These are phyloP conservation scores for Piromyces sp. DNA, from an alignment of 192 early-diverging fungal species.

Conservation along the genomic window DNA sequence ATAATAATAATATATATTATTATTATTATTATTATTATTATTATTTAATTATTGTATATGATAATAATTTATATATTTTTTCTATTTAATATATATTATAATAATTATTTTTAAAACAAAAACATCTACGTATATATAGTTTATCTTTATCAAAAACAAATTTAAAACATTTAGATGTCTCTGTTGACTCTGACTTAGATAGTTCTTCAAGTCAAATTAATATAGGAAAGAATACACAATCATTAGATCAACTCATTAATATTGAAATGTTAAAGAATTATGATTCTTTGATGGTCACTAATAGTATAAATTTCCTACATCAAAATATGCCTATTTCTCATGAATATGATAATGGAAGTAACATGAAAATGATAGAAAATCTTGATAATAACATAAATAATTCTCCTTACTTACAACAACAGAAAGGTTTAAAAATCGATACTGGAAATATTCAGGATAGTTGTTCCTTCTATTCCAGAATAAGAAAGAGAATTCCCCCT, in stretches of 20 bases:
- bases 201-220: neutral
- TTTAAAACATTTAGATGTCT: neutral
- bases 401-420: neutral
- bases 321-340: neutral
- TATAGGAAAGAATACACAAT: neutral
- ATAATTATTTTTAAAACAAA: too few relatives aligned
- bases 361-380: neutral
- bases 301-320: neutral
- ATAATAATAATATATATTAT: too few relatives aligned
- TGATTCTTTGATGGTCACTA: neutral
- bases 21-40: too few relatives aligned
- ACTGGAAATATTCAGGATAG: neutral
- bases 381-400: neutral
- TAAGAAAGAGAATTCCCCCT: neutral
- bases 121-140: too few relatives aligned
- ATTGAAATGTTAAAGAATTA: neutral
- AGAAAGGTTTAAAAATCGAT: neutral
- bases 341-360: neutral
- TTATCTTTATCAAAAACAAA: neutral
- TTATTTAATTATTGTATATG: too few relatives aligned
- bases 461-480: neutral
- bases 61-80: too few relatives aligned
- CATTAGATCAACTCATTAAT: neutral
- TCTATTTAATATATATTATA: too few relatives aligned
- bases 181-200: neutral